phyloP scores from a whole-genome alignment of 306 rosid species.

The Cercis canadensis region DNA sequence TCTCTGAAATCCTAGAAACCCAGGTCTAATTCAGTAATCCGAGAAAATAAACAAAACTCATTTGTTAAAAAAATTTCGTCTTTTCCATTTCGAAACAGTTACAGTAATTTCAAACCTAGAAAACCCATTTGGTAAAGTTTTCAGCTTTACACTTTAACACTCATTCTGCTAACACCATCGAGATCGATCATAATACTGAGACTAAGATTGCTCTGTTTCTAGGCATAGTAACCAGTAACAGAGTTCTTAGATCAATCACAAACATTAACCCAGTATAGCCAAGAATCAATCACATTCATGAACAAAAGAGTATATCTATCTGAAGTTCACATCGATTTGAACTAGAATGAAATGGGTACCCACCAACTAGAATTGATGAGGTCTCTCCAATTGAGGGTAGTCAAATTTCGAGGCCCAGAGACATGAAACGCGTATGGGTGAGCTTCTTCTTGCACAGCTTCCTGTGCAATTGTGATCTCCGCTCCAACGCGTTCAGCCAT shows the following conservation, averaged over 20 bases:
- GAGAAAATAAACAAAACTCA: too few relatives aligned
- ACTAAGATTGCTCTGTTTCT: not conserved
- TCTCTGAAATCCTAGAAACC: not conserved
- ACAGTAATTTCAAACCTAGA: not conserved
- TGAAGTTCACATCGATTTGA: not conserved
- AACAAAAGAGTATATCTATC: not conserved
- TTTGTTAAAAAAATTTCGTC: not conserved
- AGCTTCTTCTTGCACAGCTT: constrained; percentile 36
- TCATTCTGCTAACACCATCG: constrained; percentile 28
- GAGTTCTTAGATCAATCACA: not conserved
- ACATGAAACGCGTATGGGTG: constrained; percentile 92
- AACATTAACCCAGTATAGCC: too few relatives aligned
- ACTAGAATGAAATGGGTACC: constrained; percentile 43
- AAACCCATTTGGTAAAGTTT: constrained; percentile 31
- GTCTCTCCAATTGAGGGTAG: constrained; percentile 85
- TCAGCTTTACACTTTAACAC: constrained; percentile 25
- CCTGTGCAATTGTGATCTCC: constrained; percentile 26
- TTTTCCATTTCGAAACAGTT: constrained; percentile 9
- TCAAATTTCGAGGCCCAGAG: constrained; percentile 86
- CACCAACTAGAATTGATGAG: constrained; percentile 83
- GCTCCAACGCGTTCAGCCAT: constrained; percentile 45
- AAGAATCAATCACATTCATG: not conserved
- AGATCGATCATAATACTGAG: not conserved
- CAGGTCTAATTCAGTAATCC: not conserved
- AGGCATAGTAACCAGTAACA: not conserved